Base-by-base conservation (phyloP, 225 moss, liverwort and hornwort species). In the Physcomitrellopsis africana region DNA sequence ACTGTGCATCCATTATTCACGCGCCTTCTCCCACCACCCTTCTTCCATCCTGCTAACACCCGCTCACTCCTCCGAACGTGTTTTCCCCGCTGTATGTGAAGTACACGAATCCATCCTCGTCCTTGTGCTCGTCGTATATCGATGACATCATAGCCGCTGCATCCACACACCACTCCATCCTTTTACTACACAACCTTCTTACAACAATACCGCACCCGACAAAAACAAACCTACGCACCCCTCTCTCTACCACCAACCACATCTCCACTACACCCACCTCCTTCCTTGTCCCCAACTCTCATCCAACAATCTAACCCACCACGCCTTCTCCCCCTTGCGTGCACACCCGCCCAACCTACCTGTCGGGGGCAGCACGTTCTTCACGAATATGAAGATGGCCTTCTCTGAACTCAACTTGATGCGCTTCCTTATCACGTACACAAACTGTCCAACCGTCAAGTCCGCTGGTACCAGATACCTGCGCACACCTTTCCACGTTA, bases 381-480 rank as follows among this genome's bases (percentile, higher is more conserved):
- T 79, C 60, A 88, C 88, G 64, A 91, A 88, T 42, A 91, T 88
- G 70, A 88, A 91, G 32, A 91, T 86, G 45, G 86, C 90, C 78
- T 88, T 86, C 51, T 87, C 86, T 0, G 86, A 81, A 68, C 85
- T 87, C 51, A 91, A 77, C 60, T 87, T 91, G 73, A 91, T 85
- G 51, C 86, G 83, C 80, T 91, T 87, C 13, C 88, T 83, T 58
- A 91, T 86, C 47, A 87, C 86, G 54, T 87, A 86, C 49, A 91
- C 90, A 43, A 91, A 91, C 67, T 91, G 87, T 17, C 90, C 88
- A 24, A 91, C 86, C n/a, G 87, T 88, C 80, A 91, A 69, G 60
- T 91, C 88, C n/a, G 85, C 88, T 42, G 88, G 85, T 59, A 88
- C 90, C 44, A 86, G 75, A 62, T 88, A 91, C 52, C 68, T 82